These are phyloP conservation scores for Dothistroma septosporum DNA, from an alignment of 2,329 filamentous ascomycete genomes.

Conservation along the genomic window DNA sequence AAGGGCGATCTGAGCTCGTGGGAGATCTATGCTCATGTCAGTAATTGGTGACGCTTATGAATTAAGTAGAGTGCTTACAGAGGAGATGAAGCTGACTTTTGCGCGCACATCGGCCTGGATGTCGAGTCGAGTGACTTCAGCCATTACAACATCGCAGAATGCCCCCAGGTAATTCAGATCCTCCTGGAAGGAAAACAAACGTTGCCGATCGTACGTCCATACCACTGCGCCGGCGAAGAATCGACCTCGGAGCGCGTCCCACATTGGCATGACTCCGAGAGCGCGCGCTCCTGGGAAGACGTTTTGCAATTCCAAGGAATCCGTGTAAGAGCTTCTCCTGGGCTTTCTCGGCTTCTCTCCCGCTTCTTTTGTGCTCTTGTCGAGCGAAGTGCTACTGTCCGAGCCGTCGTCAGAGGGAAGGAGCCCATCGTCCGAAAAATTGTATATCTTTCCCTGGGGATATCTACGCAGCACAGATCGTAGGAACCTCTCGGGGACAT, in stretches of 20 bases:
- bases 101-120: conserved; percentile 41
- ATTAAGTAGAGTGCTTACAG: conserved; percentile 9
- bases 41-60: no score
- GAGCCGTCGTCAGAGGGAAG: conserved; percentile 8
- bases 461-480: conserved; percentile 11
- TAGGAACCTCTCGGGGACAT: conserved; percentile 14
- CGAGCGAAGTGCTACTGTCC: neutral
- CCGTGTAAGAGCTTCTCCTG: neutral
- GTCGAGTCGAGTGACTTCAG: conserved; percentile 38
- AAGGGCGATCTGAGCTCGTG: conserved; percentile 49
- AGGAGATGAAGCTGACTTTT: conserved; percentile 50
- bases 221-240: conserved; percentile 32
- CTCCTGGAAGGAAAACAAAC: conserved; percentile 37
- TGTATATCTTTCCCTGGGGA: conserved; percentile 17
- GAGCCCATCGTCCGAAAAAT: conserved; percentile 12
- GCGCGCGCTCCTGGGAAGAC: conserved; percentile 10
- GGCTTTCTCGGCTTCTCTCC: neutral
- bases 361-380: neutral
- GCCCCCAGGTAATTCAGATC: conserved; percentile 37
- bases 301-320: neutral
- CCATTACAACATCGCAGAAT: conserved; percentile 42
- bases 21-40: conserved; percentile 33
- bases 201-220: conserved; percentile 43
- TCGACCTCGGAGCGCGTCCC: conserved; percentile 11
- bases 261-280: conserved; percentile 16